Base-by-base conservation (phyloP, 1,139 yeast species). In the Kodamaea anthophila region DNA sequence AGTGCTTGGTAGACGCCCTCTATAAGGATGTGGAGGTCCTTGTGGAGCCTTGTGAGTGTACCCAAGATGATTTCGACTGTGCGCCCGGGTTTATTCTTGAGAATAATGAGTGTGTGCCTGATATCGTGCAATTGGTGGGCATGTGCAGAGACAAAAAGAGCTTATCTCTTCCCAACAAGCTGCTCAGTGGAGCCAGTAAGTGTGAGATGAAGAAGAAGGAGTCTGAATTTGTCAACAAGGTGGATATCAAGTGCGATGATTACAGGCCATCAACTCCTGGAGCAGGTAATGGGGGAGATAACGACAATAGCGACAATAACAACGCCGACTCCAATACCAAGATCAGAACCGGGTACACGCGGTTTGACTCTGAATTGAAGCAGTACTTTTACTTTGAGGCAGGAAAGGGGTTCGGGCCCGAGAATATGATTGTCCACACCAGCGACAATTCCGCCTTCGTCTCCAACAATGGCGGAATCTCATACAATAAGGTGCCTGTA, bases 401-500 rank as follows among this genome's bases (percentile, higher is more conserved):
- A 36, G 61, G 60, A 3, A 49, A 48, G 11, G 43, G 62, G 37
- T 45, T 49, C 48, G 36, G 53, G 29, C 86, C 81, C 36, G 95
- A 88, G 49, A 82, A 94, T 8, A 54, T 91, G n/a, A 46, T 91
- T 13, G 55, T 83, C 9, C 65, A 70, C 31, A 81, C 91, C 1
- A 52, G 57, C 15, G 56, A 62, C 20, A 65, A 72, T 21, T 56
- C 62, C 7, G 65, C 77, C 2, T 79, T 58, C 43, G 67, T 85
- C 9, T 83, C 96, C 1, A 82, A 77, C 46, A 78, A 87, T 54
- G 94, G 93, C 27, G 97, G 97, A 13, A 49, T 60, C 3, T 53
- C 55, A 1, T 80, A 88, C 59, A 60, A 62, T 10, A 58, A 60
- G 37, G 63, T 73, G 13, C 69, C 60, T 2, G 49, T 70, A 4